Conservation (phyloP, 2,329 filamentous ascomycete genomes). For the Aspergillus carbonarius region DNA sequence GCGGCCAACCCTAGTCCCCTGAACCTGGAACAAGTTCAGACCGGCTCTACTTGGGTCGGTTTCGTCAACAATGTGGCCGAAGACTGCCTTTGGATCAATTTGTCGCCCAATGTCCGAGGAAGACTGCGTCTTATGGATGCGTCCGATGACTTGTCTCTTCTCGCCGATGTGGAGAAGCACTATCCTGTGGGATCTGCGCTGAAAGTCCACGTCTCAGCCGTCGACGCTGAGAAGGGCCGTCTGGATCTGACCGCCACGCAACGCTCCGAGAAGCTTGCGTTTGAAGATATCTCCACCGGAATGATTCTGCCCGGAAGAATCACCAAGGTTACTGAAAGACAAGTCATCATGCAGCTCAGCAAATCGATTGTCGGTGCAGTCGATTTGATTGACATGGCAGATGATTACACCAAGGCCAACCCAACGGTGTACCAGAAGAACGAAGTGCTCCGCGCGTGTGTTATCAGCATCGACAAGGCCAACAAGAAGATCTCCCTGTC, state of each 20-base stretch:
- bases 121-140: constrained; percentile 79
- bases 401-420: constrained; percentile 81
- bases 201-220: constrained; percentile 71
- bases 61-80: constrained; percentile 88
- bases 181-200: constrained; percentile 91
- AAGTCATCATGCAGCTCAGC: constrained; percentile 81
- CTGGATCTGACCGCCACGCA: constrained; percentile 81
- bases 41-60: constrained; percentile 70
- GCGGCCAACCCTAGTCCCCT: constrained; percentile 62
- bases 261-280: constrained; percentile 61
- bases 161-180: constrained; percentile 72
- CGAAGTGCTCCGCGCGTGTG: constrained; percentile 82
- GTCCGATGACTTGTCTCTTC: constrained; percentile 77
- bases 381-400: constrained; percentile 76
- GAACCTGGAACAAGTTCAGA: constrained; percentile 69
- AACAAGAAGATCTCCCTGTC: constrained; percentile 87
- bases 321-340: constrained; percentile 80
- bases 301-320: constrained; percentile 81
- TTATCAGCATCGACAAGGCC: constrained; percentile 73
- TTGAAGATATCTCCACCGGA: constrained; percentile 71
- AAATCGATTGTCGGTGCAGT: constrained; percentile 77
- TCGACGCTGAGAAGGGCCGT: constrained; percentile 70
- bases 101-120: constrained; percentile 84
- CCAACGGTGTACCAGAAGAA: constrained; percentile 75
- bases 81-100: constrained; percentile 82